Base-by-base conservation (phyloP, 75 land plant species). In the Picea sitchensis region DNA sequence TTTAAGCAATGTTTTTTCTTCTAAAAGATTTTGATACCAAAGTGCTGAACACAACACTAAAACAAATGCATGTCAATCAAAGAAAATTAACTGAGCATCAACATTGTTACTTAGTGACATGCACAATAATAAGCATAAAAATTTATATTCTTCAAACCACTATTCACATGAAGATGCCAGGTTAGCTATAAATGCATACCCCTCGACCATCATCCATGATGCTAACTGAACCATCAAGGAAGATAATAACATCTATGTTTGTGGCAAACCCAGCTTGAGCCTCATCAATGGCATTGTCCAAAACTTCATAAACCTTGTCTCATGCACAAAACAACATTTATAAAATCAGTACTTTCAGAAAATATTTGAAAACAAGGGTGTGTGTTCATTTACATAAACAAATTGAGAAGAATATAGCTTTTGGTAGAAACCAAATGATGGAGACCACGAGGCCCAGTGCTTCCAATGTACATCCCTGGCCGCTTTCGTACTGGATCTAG, bases 191-290 rank as follows among this genome's bases (percentile, higher is more conserved):
- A n/a, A 31, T 14, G 0, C 93, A 82, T 88, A 97, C 99, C 91
- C 99, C 99, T 74, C 99, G 89, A 4, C 99, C 99, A 89, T 97
- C 83, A 73, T 97, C 99, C 41, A 87, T 84, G 74, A 95, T 81
- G 87, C 94, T 87, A 58, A 95, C 96, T 76, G 99, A 97, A 80
- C 87, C 89, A 84, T 97, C 99, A 30, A 83, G 76, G 84, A 82
- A 86, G 9, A 97, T 79, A 76, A n/a, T n/a, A n/a, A n/a, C n/a
- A n/a, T n/a, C n/a, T n/a, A n/a, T n/a, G n/a, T n/a, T n/a, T n/a
- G n/a, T n/a, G n/a, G n/a, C n/a, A n/a, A n/a, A n/a, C n/a, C n/a
- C n/a, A n/a, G n/a, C n/a, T n/a, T n/a, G n/a, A n/a, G n/a, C n/a
- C n/a, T n/a, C n/a, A n/a, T n/a, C n/a, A n/a, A n/a, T n/a, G n/a